phyloP scores from a whole-genome alignment of 176 grass and related monocot genomes.

The Oryza nivara region DNA sequence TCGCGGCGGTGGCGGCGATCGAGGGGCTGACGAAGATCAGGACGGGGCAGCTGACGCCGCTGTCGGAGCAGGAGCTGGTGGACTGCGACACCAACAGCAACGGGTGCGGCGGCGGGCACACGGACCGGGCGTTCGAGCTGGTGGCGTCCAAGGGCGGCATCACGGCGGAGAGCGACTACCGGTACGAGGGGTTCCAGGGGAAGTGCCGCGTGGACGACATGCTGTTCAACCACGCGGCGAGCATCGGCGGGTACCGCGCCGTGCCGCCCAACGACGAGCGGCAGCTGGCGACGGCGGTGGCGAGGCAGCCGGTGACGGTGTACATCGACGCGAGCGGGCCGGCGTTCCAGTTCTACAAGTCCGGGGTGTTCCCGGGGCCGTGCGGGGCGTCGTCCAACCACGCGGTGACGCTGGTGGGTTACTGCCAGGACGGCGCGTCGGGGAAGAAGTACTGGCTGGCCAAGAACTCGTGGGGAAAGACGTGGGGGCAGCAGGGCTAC shows the following conservation, averaged over 20 bases:
- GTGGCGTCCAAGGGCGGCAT: conserved; percentile 19
- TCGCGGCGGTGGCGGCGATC: conserved; percentile 34
- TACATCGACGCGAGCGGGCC: too few relatives aligned
- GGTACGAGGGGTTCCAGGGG: conserved; percentile 3
- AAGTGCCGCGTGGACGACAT: conserved; percentile 18
- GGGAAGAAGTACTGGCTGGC: too few relatives aligned
- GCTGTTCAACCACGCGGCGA: conserved; percentile 18
- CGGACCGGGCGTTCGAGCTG: conserved; percentile 35
- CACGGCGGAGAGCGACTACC: conserved; percentile 5
- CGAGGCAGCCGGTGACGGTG: too few relatives aligned
- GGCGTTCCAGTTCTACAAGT: too few relatives aligned
- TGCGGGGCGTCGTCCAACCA: too few relatives aligned
- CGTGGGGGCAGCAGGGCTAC: too few relatives aligned
- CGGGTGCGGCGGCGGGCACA: conserved; percentile 36
- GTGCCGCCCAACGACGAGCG: too few relatives aligned
- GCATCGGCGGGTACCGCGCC: neutral
- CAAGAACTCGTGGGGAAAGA: too few relatives aligned
- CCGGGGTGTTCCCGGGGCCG: too few relatives aligned
- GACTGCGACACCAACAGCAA: conserved; percentile 23
- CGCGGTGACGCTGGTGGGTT: too few relatives aligned
- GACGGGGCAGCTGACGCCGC: conserved; percentile 25
- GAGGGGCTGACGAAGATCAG: conserved; percentile 46
- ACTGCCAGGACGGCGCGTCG: too few relatives aligned
- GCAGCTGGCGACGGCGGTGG: too few relatives aligned
- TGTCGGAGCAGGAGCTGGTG: conserved; percentile 47